These are phyloP conservation scores for Scolecobasidium constrictum DNA, from an alignment of 2,329 filamentous ascomycete genomes.

Conservation along the genomic window DNA sequence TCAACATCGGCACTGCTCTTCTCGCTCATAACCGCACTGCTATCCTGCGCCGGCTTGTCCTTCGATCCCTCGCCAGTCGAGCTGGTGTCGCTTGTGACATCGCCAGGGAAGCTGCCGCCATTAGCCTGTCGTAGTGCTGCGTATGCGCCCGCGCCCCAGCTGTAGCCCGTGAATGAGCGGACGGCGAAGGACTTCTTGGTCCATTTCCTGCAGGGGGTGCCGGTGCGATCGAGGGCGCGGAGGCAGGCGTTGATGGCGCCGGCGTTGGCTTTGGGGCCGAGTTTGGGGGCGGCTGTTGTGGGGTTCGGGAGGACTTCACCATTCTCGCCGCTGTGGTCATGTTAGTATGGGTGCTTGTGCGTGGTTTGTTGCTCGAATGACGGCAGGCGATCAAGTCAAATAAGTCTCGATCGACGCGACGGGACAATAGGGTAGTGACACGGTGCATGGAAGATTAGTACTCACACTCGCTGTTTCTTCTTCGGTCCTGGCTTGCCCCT, in stretches of 20 bases:
- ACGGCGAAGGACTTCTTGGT: constrained; percentile 68
- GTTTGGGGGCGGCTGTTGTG: constrained; percentile 44
- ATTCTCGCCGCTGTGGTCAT: constrained; percentile 28
- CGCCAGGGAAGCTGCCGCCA: constrained; percentile 43
- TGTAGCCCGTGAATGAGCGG: constrained; percentile 84
- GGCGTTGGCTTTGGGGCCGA: constrained; percentile 92
- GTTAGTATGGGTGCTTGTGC: neutral
- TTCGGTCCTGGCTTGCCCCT: constrained; percentile 88
- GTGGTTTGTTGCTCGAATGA: too few species aligned
- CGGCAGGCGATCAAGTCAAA: constrained; percentile 9
- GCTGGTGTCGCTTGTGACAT: constrained; percentile 45
- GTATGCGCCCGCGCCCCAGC: constrained; percentile 78
- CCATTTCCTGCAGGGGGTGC: constrained; percentile 90
- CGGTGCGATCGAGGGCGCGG: constrained; percentile 82
- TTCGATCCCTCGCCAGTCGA: constrained; percentile 47
- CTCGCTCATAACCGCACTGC: constrained; percentile 48
- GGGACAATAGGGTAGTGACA: too few species aligned
- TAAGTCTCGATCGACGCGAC: too few species aligned
- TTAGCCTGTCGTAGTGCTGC: constrained; percentile 52
- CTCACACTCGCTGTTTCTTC: constrained; percentile 91
- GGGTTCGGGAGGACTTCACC: constrained; percentile 33
- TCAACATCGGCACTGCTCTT: constrained; percentile 42
- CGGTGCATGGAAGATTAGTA: constrained; percentile 25
- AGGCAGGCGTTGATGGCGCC: constrained; percentile 96
- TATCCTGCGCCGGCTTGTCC: constrained; percentile 40